Conservation (phyloP, 1,284 basidiomycete species). For the Puccinia polysora region DNA sequence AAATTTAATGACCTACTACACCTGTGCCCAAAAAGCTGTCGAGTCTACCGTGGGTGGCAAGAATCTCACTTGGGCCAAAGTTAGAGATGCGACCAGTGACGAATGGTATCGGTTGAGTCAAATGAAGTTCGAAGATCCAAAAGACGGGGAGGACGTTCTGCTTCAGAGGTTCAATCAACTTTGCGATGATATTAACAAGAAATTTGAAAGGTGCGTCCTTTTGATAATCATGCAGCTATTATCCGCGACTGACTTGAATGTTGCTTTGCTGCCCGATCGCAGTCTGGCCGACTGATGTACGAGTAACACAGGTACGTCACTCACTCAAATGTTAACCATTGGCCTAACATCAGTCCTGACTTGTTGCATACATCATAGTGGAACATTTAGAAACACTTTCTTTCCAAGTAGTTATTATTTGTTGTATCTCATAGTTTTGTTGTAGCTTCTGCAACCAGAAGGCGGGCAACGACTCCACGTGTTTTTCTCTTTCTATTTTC, state of each 20-base stretch:
- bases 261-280: background rate
- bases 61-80: constrained; percentile 85
- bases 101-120: constrained; percentile 93
- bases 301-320: too few species aligned
- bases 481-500: too few species aligned
- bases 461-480: too few species aligned
- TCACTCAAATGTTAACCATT: too few species aligned
- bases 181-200: constrained; percentile 50
- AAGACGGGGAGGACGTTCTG: constrained; percentile 52
- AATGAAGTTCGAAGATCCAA: constrained; percentile 85
- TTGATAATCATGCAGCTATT: background rate
- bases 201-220: constrained; percentile 48
- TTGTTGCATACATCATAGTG: too few species aligned
- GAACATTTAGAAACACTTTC: too few species aligned
- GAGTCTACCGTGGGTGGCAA: constrained; percentile 59
- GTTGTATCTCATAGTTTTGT: too few species aligned
- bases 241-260: too few species aligned
- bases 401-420: too few species aligned
- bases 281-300: constrained; percentile 16
- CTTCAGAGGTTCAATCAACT: constrained; percentile 50
- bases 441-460: too few species aligned
- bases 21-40: constrained; percentile 78
- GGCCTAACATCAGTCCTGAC: too few species aligned
- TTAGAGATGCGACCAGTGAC: constrained; percentile 81
- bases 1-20: constrained; percentile 93